Conservation (phyloP, 192 early-diverging fungal species). For the Coemansia sp. region DNA sequence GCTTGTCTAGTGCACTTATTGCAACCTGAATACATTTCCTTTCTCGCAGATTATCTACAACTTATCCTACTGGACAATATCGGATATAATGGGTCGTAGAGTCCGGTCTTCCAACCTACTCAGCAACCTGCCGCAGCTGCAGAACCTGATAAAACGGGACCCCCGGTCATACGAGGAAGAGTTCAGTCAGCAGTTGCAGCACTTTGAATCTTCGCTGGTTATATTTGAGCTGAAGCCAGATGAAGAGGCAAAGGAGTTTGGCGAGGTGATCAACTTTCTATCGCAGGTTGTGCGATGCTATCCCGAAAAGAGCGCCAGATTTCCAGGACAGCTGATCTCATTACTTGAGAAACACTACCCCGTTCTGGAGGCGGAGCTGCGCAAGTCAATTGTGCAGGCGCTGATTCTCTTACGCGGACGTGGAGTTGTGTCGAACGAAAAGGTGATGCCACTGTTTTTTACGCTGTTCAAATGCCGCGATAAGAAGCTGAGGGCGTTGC, state of each 20-base stretch:
- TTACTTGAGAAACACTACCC: slow-evolving; percentile 79
- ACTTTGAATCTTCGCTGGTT: slow-evolving; percentile 82
- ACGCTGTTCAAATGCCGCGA: slow-evolving; percentile 93
- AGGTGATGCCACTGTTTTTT: slow-evolving; percentile 90
- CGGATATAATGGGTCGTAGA: slow-evolving; percentile 34
- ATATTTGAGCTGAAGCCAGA: slow-evolving; percentile 90
- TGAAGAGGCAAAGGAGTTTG: slow-evolving; percentile 76
- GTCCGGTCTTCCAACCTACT: slow-evolving; percentile 43
- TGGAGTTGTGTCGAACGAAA: slow-evolving; percentile 64
- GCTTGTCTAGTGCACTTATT: background rate
- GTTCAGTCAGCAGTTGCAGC: slow-evolving; percentile 89
- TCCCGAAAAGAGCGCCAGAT: slow-evolving; percentile 72
- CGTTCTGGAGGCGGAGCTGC: slow-evolving; percentile 77
- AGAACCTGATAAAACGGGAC: slow-evolving; percentile 97
- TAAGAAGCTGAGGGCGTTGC: slow-evolving; percentile 81
- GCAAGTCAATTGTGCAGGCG: slow-evolving; percentile 86
- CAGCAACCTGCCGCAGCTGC: slow-evolving; percentile 90
- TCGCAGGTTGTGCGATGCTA: slow-evolving; percentile 87
- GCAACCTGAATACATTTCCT: background rate
- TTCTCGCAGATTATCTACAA: background rate
- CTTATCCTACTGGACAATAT: background rate
- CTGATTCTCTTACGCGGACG: slow-evolving; percentile 87
- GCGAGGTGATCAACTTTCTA: slow-evolving; percentile 87
- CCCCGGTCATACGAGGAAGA: slow-evolving; percentile 89
- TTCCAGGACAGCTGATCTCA: slow-evolving; percentile 82